Percentiles rank a stretch among this genome's conserved stretches.
Conservation (phyloP, 2,329 filamentous ascomycete species). For the Cryphonectria naterciae region DNA sequence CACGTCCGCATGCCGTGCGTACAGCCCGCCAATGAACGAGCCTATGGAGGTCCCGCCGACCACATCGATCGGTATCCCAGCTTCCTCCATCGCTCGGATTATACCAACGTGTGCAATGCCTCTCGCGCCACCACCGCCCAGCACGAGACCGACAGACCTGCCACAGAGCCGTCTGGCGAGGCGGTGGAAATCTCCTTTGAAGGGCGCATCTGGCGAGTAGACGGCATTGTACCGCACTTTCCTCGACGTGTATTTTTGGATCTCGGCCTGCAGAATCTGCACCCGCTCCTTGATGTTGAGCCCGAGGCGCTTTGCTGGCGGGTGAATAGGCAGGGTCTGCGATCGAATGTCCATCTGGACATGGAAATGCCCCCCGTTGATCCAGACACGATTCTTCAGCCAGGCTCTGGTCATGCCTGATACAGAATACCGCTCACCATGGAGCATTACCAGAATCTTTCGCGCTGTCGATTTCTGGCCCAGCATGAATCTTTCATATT, state of each 20-base stretch:
- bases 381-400: slow-evolving; percentile 93
- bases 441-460: slow-evolving; percentile 88
- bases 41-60: slow-evolving; percentile 96
- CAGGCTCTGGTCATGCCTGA: slow-evolving; percentile 86
- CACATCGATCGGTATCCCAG: slow-evolving; percentile 93
- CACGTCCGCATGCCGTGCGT: slow-evolving; percentile 93
- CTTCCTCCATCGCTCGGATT: slow-evolving; percentile 92
- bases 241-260: slow-evolving; percentile 97
- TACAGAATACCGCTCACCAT: slow-evolving; percentile 83
- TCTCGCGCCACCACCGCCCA: slow-evolving; percentile 90
- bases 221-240: slow-evolving; percentile 85
- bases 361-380: slow-evolving; percentile 96
- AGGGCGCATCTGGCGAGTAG: slow-evolving; percentile 88
- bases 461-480: slow-evolving; percentile 97
- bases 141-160: slow-evolving; percentile 90
- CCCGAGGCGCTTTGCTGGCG: slow-evolving; percentile 77
- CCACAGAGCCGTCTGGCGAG: slow-evolving; percentile 88
- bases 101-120: slow-evolving; percentile 93
- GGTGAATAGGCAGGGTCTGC: slow-evolving; percentile 75
- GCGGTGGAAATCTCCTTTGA: slow-evolving; percentile 96
- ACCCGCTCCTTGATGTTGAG: slow-evolving; percentile 89
- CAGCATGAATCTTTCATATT: slow-evolving; percentile 94
- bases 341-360: slow-evolving; percentile 91
- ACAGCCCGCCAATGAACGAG: slow-evolving; percentile 91
- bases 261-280: slow-evolving; percentile 92